phyloP scores from a whole-genome alignment of 106 monocot genomes.

The Gastrodia elata region DNA sequence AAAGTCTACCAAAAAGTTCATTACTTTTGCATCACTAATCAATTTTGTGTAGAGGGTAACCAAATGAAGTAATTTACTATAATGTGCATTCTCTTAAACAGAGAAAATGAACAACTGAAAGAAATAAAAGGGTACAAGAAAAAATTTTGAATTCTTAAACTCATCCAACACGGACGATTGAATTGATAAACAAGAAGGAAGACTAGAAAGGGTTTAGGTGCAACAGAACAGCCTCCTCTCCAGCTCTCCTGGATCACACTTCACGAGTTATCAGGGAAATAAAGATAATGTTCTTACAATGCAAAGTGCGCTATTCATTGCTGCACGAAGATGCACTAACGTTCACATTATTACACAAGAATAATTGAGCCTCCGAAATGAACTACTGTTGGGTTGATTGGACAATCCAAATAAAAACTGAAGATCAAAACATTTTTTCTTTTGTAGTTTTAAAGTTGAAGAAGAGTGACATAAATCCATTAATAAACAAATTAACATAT shows the following conservation, averaged over 20 bases:
- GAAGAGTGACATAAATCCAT: neutral
- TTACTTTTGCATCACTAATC: too few species aligned
- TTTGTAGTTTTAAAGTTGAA: neutral
- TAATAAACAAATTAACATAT: neutral
- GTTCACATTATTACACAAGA: neutral
- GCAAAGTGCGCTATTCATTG: neutral
- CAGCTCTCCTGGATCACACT: neutral
- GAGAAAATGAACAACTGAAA: too few species aligned
- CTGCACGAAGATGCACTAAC: neutral
- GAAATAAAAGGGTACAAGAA: too few species aligned
- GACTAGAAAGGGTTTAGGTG: neutral
- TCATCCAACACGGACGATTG: neutral
- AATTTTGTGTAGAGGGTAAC: too few species aligned
- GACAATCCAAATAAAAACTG: neutral
- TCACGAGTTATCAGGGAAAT: neutral
- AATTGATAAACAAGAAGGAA: neutral
- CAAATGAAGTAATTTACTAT: too few species aligned
- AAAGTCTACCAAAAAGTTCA: too few species aligned
- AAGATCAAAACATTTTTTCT: neutral
- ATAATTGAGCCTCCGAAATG: neutral
- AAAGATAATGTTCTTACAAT: neutral
- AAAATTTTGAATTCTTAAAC: neutral
- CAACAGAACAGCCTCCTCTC: neutral
- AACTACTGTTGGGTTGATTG: neutral
- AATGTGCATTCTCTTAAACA: too few species aligned